Evolutionary conservation across 1,284 basidiomycete genomes (phyloP), one percentile per base, ranked within the genome.

Genomic region (Apiotrichum gracile): DNA sequence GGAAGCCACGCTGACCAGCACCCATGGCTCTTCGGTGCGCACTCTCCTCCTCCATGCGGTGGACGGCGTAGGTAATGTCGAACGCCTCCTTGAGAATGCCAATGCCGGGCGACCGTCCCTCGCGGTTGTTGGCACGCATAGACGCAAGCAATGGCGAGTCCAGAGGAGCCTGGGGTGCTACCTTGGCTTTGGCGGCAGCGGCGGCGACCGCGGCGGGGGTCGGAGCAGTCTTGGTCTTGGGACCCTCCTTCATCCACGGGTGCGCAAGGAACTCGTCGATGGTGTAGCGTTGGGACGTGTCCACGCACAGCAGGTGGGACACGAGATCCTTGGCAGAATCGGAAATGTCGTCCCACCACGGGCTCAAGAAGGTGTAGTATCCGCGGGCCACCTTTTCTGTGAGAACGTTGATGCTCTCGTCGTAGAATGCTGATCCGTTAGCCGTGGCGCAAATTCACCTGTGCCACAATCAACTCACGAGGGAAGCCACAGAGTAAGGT

Each of bases 311-410:
- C 5, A 99, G 78, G 68, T 98, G 92, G 16, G 86, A 85, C 65
- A 99, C 96, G 39, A 99, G 79, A 64, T 98, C 93, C 79, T 97
- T 97, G 22, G 91, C 91, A 53, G 83, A 83, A 47, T 80, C 74
- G 61, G 86, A 91, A 62, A 98, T 92, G 65, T 96, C 88, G 69
- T 99, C 96, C 96, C 96, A 99, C 91, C 97, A 99, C 1, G 96
- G 96, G 66, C 89, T 93, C 47, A 99, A 78, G 80, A 99, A 99
- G 0, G 96, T 97, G 76, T 97, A 99, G 74, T 97, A 88, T 8
- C 96, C 96, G 59, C 88, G 81, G 1, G 96, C 96, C 19, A 99
- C 96, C 77, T 99, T 99, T 75, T 98, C 94, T 0, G 96, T 98
- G 45, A 98, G 81, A 43, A 97, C 91, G 64, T 89, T 91, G 77